Base-by-base conservation (phyloP, 2,329 filamentous ascomycete species). In the Talaromyces sp. region DNA sequence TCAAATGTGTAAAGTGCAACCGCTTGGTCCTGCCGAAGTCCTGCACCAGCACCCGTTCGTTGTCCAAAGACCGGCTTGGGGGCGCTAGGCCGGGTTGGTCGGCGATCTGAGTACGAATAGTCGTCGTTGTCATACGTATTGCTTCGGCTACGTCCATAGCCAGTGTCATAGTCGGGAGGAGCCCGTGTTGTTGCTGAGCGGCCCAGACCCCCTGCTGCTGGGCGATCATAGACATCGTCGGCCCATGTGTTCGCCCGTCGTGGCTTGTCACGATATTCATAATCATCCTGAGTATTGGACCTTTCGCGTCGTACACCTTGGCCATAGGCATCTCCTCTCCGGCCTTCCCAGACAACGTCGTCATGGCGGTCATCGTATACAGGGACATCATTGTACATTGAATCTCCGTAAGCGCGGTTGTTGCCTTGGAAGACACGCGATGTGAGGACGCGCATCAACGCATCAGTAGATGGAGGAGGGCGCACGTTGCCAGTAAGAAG, bases 1-100 rank as follows among this genome's bases (percentile, higher is more conserved):
- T 97, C 93, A 69, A 99, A 99, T 2, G 90, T 96, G 74, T 89
- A 97, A 57, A 97, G 80, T 2, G 94, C 94, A 17, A 97, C 81
- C 0, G 91, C 94, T 74, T 97, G 90, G 62, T 97, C 91, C 62
- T 79, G 72, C 10, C 78, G 77, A 58, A 75, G 54, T 37, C 61
- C 51, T 7, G 68, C 62, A 33, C 55, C 65, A 14, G 66, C 57
- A 33, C 78, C 81, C 3, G 75, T 75, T 55, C 71, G 74, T 47
- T 81, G 75, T 19, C 72, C 76, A 62, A 96, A 96, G 47, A 90
- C 86, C 0, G 93, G 94, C 74, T 97, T 97, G 1, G 93, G 92
- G 5, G 92, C 92, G 4, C 88, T 86, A 0, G 94, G 93, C 65
- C 91, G 82, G 24, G 84, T 86, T 0, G 93, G 92, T 17, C 85